Conservation (phyloP, 495 filamentous ascomycete genomes). For the Jackrogersella multiformis region DNA sequence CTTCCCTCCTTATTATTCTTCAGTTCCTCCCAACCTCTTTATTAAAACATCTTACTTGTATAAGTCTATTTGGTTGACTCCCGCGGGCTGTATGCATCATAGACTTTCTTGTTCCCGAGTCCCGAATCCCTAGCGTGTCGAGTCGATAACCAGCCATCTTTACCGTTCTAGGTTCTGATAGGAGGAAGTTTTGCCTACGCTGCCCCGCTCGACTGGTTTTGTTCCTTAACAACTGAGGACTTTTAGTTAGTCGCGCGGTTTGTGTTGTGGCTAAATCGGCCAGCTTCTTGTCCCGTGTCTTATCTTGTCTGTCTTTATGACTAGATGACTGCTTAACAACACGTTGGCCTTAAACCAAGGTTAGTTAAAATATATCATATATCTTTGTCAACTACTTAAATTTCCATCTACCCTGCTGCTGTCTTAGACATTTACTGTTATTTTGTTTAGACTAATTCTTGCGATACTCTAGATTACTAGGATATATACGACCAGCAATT, state of each 20-base stretch:
- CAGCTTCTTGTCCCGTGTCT: conserved; percentile 11
- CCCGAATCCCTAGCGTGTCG: no score
- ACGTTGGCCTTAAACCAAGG: conserved; percentile 29
- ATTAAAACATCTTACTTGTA: conserved; percentile 3
- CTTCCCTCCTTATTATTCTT: conserved; percentile 20
- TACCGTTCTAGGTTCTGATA: neutral
- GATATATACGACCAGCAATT: neutral
- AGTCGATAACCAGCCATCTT: conserved; percentile 13
- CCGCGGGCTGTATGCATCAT: conserved; percentile 1
- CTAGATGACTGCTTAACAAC: conserved; percentile 31
- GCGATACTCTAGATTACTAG: conserved; percentile 5
- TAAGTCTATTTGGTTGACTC: conserved; percentile 6
- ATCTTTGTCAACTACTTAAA: neutral
- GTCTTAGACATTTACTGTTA: neutral
- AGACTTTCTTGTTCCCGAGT: conserved; percentile 2
- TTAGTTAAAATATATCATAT: conserved; percentile 16
- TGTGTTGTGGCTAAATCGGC: conserved; percentile 40
- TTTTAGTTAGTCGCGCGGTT: conserved; percentile 31
- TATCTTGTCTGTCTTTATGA: conserved; percentile 13
- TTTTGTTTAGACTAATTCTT: conserved; percentile 2
- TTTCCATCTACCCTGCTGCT: neutral
- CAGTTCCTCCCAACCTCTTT: conserved; percentile 26
- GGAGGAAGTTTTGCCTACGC: neutral
- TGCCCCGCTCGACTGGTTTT: conserved; percentile 34
- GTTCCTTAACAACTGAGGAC: no score